Percentiles rank a stretch among this genome's conserved stretches.
Conservation (phyloP, 2,329 filamentous ascomycete species). For the Myriosclerotinia duriaeana region DNA sequence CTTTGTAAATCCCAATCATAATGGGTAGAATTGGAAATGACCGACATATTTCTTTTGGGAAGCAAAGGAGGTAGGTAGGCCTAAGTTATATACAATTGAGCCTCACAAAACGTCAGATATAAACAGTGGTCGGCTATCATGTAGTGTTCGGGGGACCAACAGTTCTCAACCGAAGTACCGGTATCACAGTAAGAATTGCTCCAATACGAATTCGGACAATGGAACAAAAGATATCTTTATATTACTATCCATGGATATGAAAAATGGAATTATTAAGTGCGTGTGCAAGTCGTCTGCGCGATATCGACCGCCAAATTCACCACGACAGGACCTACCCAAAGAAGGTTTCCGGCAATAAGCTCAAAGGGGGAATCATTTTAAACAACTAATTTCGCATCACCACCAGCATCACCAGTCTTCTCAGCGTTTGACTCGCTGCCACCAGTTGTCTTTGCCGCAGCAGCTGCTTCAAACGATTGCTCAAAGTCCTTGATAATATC, state of each 20-base stretch:
- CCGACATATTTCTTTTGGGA: not conserved
- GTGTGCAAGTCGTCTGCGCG: not conserved
- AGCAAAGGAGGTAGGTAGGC: not conserved
- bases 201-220: not conserved
- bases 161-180: not conserved
- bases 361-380: conserved; percentile 25
- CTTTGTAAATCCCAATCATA: conserved; percentile 11
- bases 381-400: conserved; percentile 37
- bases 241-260: not conserved
- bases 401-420: conserved; percentile 28
- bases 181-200: not conserved
- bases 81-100: not conserved
- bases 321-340: not conserved
- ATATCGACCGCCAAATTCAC: not conserved
- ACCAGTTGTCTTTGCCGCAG: conserved; percentile 44
- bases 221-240: not conserved
- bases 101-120: not conserved
- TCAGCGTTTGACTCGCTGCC: conserved; percentile 32
- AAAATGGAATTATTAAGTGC: not conserved
- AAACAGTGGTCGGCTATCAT: not conserved
- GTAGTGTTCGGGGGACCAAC: not conserved
- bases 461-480: conserved; percentile 73
- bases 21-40: conserved; percentile 12
- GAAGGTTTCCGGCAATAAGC: not conserved
- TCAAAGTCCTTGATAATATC: conserved; percentile 96